Conservation (phyloP, 257 asterid genomes). For the Misopates orontium region DNA sequence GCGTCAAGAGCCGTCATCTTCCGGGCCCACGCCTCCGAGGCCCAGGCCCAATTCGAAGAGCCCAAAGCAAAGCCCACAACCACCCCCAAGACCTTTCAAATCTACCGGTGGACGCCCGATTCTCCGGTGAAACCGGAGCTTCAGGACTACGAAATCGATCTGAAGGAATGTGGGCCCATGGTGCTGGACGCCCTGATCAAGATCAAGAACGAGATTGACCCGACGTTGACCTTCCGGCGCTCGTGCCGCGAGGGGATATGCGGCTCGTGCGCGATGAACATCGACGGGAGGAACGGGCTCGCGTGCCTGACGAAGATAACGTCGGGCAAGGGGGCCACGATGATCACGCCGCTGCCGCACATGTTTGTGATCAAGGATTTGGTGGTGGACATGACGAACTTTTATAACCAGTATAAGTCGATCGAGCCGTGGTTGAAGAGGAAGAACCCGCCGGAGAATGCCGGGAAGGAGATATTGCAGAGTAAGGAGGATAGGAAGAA, state of each 20-base stretch:
- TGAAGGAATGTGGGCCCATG: conserved; percentile 93
- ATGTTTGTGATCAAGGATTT: conserved; percentile 96
- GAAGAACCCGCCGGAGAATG: conserved; percentile 55
- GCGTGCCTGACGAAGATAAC: conserved; percentile 82
- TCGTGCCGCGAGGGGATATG: conserved; percentile 98
- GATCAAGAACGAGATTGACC: conserved; percentile 89
- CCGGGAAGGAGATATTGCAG: conserved; percentile 82
- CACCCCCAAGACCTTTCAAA: conserved; percentile 75
- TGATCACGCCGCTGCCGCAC: conserved; percentile 86
- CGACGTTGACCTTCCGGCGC: conserved; percentile 81
- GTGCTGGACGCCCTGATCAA: conserved; percentile 86
- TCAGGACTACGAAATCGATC: conserved; percentile 65
- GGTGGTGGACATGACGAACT: conserved; percentile 96
- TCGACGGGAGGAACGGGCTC: conserved; percentile 79
- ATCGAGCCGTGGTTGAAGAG: conserved; percentile 97
- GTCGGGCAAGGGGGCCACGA: conserved; percentile 40
- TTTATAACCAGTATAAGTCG: conserved; percentile 89
- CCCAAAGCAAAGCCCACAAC: conserved; percentile 12
- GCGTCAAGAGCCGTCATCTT: conserved; percentile 44
- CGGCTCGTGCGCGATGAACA: conserved; percentile 97
- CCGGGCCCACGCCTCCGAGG: conserved; percentile 63
- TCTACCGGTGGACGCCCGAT: conserved; percentile 94
- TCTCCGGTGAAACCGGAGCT: conserved; percentile 72
- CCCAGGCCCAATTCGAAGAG: conserved; percentile 52
- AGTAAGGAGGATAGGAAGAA: conserved; percentile 81